These are phyloP conservation scores for Torulaspora franciscae DNA, from an alignment of 805 yeast species.

Conservation along the genomic window DNA sequence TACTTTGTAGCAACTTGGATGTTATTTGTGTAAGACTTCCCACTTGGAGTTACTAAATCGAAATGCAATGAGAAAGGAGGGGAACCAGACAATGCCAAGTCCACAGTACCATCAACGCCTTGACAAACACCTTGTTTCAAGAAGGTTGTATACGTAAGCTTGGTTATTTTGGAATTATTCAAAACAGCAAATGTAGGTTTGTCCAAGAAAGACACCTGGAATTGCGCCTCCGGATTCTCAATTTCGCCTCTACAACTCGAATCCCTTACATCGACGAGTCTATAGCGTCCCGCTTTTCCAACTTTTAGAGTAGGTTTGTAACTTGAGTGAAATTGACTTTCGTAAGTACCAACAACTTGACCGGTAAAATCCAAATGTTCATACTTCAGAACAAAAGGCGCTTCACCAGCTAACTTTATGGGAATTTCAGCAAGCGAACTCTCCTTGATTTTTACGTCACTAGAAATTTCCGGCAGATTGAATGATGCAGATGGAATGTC, in stretches of 20 bases:
- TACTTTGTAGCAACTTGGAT: constrained; percentile 50
- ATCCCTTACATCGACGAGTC: constrained; percentile 44
- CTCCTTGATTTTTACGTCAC: constrained; percentile 47
- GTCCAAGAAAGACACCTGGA: constrained; percentile 42
- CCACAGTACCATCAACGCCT: constrained; percentile 45
- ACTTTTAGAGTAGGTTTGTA: constrained; percentile 38
- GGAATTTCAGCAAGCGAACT: constrained; percentile 61
- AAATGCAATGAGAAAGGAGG: constrained; percentile 70
- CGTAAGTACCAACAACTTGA: constrained; percentile 23
- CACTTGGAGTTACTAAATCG: constrained; percentile 55
- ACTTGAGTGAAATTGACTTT: constrained; percentile 22
- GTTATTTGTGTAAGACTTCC: constrained; percentile 37
- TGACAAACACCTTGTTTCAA: constrained; percentile 44
- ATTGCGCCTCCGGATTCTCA: constrained; percentile 30
- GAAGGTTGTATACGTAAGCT: constrained; percentile 26
- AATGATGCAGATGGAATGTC: constrained; percentile 60
- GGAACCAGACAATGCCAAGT: constrained; percentile 49
- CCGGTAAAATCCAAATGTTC: constrained; percentile 34
- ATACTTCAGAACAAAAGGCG: constrained; percentile 44
- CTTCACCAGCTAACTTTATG: constrained; percentile 51
- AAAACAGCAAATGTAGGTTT: constrained; percentile 44
- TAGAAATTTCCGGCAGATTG: constrained; percentile 36
- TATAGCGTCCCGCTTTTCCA: constrained; percentile 45
- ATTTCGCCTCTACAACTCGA: constrained; percentile 49
- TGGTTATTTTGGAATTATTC: constrained; percentile 31